Base-by-base conservation (phyloP, 176 grass and related monocot genomes). In the Aegilops speltoides region DNA sequence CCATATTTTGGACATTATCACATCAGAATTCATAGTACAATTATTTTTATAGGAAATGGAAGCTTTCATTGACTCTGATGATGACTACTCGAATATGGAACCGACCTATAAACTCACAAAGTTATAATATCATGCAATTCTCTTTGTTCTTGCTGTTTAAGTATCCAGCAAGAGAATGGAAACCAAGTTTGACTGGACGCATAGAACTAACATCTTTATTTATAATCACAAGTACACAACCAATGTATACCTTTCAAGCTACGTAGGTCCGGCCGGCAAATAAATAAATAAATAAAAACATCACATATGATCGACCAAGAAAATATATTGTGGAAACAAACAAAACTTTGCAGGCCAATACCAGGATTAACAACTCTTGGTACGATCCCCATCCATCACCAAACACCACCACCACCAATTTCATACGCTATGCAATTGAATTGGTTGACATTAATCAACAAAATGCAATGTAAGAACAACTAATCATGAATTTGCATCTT, bases 311-410 rank as follows among this genome's bases (percentile, higher is more conserved):
- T 52, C 12, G 7, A 84, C 62, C 68, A 80, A 80, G 17, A 52
- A 19, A 62, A 64, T 22, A 12, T 36, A 67, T 29, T 19, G 26
- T 64, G 76, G 26, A 84, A 87, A 63, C 61, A 81, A 80, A 88
- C 69, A 81, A 87, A 91, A 81, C 16, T 76, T 81, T 84, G 85
- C 89, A 80, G 89, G 85, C 88, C 68, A 4, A 52, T 52, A 17
- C 16, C 25, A 80, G 8, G 48, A 75, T 46, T 87, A 84, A 76
- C n/a, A 84, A 69, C 69, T 87, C 85, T 80, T 22, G 75, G 43
- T 45, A 80, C 87, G 64, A 75, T 69, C 83, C 19, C 56, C 31
- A 54, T 54, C 73, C 41, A 76, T 54, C 68, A 80, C 15, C 41
- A 22, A 83, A 59, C 26, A 54, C 17, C 40, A 63, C 23, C 33